Percentiles rank a stretch among this genome's conserved stretches.
Evolutionary conservation across 176 grass and related monocot species (phyloP).

Genomic region (Ensete glaucum): DNA sequence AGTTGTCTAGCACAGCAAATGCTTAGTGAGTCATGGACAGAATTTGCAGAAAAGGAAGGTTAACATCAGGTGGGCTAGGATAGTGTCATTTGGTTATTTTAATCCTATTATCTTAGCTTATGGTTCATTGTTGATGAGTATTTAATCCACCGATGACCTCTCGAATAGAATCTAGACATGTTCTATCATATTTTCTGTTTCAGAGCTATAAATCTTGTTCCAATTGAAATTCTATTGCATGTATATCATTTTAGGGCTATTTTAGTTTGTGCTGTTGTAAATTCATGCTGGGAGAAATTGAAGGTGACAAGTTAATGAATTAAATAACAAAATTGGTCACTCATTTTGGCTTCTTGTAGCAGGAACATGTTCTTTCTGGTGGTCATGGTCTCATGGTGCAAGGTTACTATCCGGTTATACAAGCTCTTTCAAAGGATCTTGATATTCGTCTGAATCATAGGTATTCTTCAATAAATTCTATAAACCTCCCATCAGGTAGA

Average conservation of each 20-base stretch:
- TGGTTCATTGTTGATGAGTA: neutral
- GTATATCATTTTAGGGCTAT: too few species aligned
- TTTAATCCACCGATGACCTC: too few species aligned
- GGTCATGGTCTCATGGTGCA: conserved; percentile 99
- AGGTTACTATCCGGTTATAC: conserved; percentile 87
- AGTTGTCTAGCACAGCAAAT: too few species aligned
- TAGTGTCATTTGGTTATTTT: neutral
- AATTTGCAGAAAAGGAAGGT: too few species aligned
- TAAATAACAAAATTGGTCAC: neutral
- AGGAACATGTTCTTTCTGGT: conserved; percentile 89
- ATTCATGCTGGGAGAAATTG: neutral
- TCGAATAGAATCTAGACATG: too few species aligned
- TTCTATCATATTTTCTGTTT: too few species aligned
- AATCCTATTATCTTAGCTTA: neutral
- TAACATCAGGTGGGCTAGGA: too few species aligned
- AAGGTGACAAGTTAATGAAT: too few species aligned
- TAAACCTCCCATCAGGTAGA: neutral
- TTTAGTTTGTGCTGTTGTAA: too few species aligned
- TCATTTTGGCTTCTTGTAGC: conserved; percentile 8
- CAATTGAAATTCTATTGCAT: too few species aligned
- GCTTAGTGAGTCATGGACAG: too few species aligned
- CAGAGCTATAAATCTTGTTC: too few species aligned
- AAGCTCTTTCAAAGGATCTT: conserved; percentile 61
- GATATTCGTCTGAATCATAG: conserved; percentile 83
- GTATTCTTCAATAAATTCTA: conserved; percentile 15